Conservation (phyloP, 2,329 filamentous ascomycete genomes). For the Microcyclosporella mali region DNA sequence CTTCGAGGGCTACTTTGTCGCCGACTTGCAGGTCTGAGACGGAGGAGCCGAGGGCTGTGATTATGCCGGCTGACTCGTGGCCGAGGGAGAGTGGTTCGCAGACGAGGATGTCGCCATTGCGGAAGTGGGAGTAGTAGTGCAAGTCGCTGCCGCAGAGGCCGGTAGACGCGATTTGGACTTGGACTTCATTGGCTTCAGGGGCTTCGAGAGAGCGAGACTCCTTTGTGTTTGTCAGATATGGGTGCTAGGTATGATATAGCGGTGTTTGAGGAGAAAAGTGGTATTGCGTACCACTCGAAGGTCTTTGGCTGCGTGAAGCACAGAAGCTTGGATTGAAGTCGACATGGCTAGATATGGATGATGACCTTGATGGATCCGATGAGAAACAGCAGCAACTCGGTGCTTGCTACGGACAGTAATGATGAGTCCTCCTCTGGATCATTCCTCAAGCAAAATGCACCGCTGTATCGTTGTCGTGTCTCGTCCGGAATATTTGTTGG, state of each 20-base stretch:
- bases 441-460: no score
- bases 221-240: slow-evolving; percentile 31
- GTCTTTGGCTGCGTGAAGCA: slow-evolving; percentile 57
- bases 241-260: no score
- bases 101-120: slow-evolving; percentile 80
- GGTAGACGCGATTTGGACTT: slow-evolving; percentile 59
- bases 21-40: slow-evolving; percentile 54
- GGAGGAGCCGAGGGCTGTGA: slow-evolving; percentile 61
- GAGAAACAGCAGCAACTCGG: background rate
- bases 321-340: slow-evolving; percentile 43
- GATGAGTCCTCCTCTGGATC: no score
- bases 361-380: slow-evolving; percentile 4
- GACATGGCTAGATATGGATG: slow-evolving; percentile 9
- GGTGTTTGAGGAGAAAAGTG: background rate
- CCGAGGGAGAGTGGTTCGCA: slow-evolving; percentile 75
- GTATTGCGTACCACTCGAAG: slow-evolving; percentile 48
- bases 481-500: no score
- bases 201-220: slow-evolving; percentile 46
- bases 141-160: slow-evolving; percentile 67
- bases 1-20: slow-evolving; percentile 88
- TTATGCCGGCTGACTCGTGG: slow-evolving; percentile 71
- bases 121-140: slow-evolving; percentile 82
- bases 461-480: no score
- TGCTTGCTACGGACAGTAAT: no score
- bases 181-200: slow-evolving; percentile 51